Evolutionary conservation across 2,329 filamentous ascomycete species (phyloP), one percentile per base, ranked within the genome.

Genomic region (Colletotrichum liaoningense): DNA sequence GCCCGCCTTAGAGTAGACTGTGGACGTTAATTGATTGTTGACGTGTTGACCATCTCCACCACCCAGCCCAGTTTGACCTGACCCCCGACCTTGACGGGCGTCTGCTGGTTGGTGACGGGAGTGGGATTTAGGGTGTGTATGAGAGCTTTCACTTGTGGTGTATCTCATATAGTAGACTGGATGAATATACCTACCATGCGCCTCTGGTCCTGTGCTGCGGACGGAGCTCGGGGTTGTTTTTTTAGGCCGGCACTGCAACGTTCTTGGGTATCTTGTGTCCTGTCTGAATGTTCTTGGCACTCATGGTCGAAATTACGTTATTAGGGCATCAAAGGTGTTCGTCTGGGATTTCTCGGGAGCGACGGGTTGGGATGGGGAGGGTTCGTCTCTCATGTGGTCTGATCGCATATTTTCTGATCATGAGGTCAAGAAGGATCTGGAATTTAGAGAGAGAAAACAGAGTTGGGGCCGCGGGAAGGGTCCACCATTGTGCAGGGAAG

Each of bases 341-440:
- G n/a, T 28, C 26, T 24, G 33, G 46, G 14, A 49, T 5, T n/a
- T 38, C 69, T 33, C 30, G 30, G 30, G 30, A 33, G 30, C 30
- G 12, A 14, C 69, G 69, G 69, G 63, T 63, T 63, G 19, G 42
- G 38, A 42, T 16, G 38, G 38, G 52, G 11, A 26, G 9, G 5
- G 24, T 58, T 69, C 59, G 38, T 69, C 38, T 46, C 26, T 46
- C 66, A 33, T 72, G 65, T 72, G 65, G 58, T 69, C 59, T 52
- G 65, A 69, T 49, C 49, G 46, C 42, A 8, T n/a, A 49, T 6
- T 4, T 19, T 49, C 19, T 49, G 69, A 59, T 49, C 52, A 69
- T 14, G 58, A 33, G 46, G 24, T 22, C 52, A 24, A 33, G 65
- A 59, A 69, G 24, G 65, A 42, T 72, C 58, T 69, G 58, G 58